A percentile compares a stretch with the other conserved stretches of the same genome.
Evolutionary conservation across 2,329 filamentous ascomycete species (phyloP).

Genomic region (Fusarium sp.): DNA sequence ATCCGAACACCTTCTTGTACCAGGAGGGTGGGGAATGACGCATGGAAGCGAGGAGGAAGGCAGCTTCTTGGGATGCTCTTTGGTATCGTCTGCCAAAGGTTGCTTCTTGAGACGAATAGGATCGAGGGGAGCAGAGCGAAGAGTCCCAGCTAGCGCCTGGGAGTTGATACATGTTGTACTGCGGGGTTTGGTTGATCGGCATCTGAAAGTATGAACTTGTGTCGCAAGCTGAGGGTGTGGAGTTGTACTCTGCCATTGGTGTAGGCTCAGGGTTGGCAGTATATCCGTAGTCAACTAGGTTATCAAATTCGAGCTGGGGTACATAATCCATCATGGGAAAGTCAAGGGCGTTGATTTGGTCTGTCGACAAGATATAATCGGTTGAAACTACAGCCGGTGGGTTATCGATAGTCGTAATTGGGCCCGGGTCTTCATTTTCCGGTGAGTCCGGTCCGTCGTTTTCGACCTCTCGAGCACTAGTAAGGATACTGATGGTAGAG

Average conservation of each 20-base stretch:
- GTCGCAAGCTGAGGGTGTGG: background rate
- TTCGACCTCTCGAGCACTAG: background rate
- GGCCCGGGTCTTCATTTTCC: background rate
- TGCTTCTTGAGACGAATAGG: background rate
- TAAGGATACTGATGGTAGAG: background rate
- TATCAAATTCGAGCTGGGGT: background rate
- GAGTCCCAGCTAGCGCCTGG: background rate
- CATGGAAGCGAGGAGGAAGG: slow-evolving; percentile 2
- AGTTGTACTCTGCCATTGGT: background rate
- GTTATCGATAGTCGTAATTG: fast-evolving
- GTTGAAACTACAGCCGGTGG: fast-evolving
- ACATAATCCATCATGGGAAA: background rate
- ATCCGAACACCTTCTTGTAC: slow-evolving; percentile 8
- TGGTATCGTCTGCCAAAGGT: slow-evolving; percentile 8
- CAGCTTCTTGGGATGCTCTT: slow-evolving; percentile 1
- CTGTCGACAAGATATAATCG: fast-evolving
- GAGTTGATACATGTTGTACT: background rate
- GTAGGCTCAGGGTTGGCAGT: background rate
- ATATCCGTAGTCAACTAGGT: background rate
- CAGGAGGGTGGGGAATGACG: background rate
- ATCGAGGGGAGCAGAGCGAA: background rate
- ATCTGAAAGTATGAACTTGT: background rate
- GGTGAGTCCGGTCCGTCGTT: too few species aligned
- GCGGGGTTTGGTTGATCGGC: background rate
- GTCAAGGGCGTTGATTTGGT: background rate